Evolutionary conservation across 208 protist species (phyloP), one percentile per base, ranked within the genome.

Genomic region (Trypanosoma melophagium): DNA sequence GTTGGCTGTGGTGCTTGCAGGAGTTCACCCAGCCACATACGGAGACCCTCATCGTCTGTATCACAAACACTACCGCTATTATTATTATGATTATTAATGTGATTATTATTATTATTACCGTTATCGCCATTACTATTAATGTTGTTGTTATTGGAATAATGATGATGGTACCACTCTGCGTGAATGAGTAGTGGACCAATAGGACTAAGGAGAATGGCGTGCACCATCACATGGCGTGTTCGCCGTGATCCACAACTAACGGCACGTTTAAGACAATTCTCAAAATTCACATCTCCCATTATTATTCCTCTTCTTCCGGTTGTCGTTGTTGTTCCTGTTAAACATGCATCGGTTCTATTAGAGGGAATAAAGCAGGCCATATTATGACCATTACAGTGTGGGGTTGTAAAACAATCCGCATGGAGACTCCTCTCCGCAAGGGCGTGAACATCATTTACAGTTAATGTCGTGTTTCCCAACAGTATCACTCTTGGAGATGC

Each of bases 121-220:
- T n/a, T n/a, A n/a, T n/a, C n/a, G n/a, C n/a, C n/a, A n/a, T n/a
- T 45, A 12, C 45, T 45, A 49, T 60, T 45, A 13, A 22, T 45
- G 7, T 19, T 31, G 17, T 45, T 60, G 9, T 19, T 45, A 45
- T 45, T 60, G 35, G 5, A 13, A 12, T 24, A n/a, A 7, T 25
- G 5, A 41, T 44, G 21, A 25, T 44, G 0, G 9, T 42, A 3
- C 13, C 25, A 77, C 75, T 89, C 75, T 14, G 85, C 59, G 63
- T 89, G 81, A 19, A 92, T 60, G 10, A 89, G 16, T 25, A 92
- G 80, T 16, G 86, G 83, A 0, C 86, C 86, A 14, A 75, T 71
- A 21, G 86, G 83, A 54, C 68, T 74, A 22, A 89, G 60, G 57
- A 89, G 76, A 54, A 92, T 59, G 16, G 83, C 83, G 67, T 92